phyloP scores from a whole-genome alignment of 2,329 filamentous ascomycete species.

The Nemania serpens region DNA sequence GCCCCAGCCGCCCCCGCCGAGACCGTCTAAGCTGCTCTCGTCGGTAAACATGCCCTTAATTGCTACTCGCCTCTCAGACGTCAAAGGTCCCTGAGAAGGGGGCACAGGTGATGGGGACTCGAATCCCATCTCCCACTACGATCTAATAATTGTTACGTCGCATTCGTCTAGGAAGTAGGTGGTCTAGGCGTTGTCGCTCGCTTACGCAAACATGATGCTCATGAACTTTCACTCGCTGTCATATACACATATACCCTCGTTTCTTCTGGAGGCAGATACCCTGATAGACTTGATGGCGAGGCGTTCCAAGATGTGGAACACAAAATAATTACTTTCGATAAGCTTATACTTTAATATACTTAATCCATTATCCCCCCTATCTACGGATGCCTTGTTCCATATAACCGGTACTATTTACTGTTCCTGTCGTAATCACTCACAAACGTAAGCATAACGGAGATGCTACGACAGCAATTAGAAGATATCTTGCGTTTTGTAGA shows the following conservation, averaged over 20 bases:
- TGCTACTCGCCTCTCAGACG: neutral
- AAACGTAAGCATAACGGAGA: no score
- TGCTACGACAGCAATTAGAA: no score
- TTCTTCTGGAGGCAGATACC: constrained; percentile 16
- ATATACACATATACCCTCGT: constrained; percentile 20
- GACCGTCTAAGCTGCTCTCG: constrained; percentile 14
- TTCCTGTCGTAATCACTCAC: no score
- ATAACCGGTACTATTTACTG: no score
- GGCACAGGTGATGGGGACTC: neutral
- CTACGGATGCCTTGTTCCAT: neutral
- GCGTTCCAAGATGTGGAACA: constrained; percentile 1
- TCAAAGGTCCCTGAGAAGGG: neutral
- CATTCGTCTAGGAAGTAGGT: neutral
- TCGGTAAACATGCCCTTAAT: neutral
- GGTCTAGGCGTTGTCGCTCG: constrained; percentile 5
- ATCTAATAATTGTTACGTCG: neutral
- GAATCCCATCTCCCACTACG: neutral
- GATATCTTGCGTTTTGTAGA: no score
- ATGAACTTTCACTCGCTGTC: neutral
- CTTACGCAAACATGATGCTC: constrained; percentile 12
- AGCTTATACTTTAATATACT: constrained; percentile 10
- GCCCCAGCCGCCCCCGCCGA: constrained; percentile 34
- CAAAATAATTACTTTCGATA: neutral
- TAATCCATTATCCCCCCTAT: neutral
- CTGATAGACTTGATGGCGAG: constrained; percentile 3